phyloP scores from a whole-genome alignment of 1,139 yeast species.

The Blastobotrys indianensis region DNA sequence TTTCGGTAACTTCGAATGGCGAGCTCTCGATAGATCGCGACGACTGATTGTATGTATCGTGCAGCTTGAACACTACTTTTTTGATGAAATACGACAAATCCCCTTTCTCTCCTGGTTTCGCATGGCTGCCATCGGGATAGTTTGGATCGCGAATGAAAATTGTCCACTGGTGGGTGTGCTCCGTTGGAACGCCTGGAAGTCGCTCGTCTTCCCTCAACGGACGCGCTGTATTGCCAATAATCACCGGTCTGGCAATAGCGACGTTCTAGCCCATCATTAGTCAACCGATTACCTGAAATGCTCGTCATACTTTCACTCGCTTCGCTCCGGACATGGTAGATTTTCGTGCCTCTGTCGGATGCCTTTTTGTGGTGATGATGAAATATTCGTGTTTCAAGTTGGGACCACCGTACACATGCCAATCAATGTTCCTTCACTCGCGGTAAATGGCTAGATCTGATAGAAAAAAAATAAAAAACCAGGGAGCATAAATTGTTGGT shows the following conservation, averaged over 20 bases:
- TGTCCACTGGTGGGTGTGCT: constrained; percentile 96
- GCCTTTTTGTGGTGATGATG: constrained; percentile 4
- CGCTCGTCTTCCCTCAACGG: constrained; percentile 54
- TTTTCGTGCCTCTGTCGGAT: background rate
- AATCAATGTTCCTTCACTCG: too few relatives aligned
- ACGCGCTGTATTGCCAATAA: constrained; percentile 81
- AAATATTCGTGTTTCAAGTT: background rate
- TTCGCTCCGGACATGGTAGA: background rate
- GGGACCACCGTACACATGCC: background rate
- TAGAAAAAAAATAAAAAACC: background rate
- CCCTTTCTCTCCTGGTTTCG: constrained; percentile 33
- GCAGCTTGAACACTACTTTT: constrained; percentile 88
- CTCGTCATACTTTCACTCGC: constrained; percentile 1
- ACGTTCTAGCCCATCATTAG: constrained; percentile 45
- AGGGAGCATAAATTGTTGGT: background rate
- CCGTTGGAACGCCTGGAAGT: constrained; percentile 64
- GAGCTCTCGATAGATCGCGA: constrained; percentile 80
- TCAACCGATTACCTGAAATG: background rate
- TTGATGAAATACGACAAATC: constrained; percentile 81
- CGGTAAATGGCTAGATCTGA: background rate
- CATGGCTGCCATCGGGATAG: constrained; percentile 32
- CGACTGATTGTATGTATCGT: constrained; percentile 86
- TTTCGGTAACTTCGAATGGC: constrained; percentile 92
- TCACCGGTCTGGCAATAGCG: constrained; percentile 75
- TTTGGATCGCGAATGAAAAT: constrained; percentile 82